Base-by-base conservation (phyloP, 2,329 filamentous ascomycete species). In the Elsinoe necatrix region DNA sequence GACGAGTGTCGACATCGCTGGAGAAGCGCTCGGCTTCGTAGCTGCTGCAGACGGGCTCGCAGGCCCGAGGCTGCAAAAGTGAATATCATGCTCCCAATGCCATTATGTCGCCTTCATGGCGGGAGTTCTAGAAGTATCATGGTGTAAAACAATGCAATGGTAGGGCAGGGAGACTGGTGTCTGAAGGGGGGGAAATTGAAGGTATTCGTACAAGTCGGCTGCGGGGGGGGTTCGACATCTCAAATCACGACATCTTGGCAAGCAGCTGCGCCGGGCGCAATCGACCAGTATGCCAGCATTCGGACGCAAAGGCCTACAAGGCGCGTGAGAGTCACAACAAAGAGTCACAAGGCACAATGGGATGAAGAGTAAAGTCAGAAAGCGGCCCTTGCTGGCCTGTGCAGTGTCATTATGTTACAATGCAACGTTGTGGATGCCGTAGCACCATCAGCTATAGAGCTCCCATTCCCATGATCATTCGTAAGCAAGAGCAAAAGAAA, bases 391-490 rank as follows among this genome's bases (percentile, higher is more conserved):
- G 37, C 43, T 48, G 54, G 37, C 54, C 41, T 56, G 45, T 56
- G 54, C 67, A 68, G 68, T 61, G 63, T 69, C 68, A 69, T 71
- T 71, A 71, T 69, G 67, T 69, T 71, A 70, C 68, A 68, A 59
- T 60, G 60, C 62, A 66, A 58, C 52, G 35, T 61, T 68, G 66
- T 58, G 54, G 29, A 21, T 57, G 37, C 45, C 54, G 60, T 59
- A 34, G 47, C 48, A 57, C 48, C 55, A 31, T 52, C 48, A 45
- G 54, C 54, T 56, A 48, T 25, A 58, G 39, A 56, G 58, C 54
- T 57, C 59, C 59, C 54, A 60, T 58, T 55, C 59, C 59, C 57
- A 54, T 58, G 48, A 59, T 59, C 59, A 59, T 45, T 45, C 41
- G 12, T 52, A 52, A 52, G 18, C 43, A 48, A 48, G 57, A 54